Evolutionary conservation across 345 rosid species (phyloP), one percentile per base, ranked within the genome.

Genomic region (Eutrema japonicum): DNA sequence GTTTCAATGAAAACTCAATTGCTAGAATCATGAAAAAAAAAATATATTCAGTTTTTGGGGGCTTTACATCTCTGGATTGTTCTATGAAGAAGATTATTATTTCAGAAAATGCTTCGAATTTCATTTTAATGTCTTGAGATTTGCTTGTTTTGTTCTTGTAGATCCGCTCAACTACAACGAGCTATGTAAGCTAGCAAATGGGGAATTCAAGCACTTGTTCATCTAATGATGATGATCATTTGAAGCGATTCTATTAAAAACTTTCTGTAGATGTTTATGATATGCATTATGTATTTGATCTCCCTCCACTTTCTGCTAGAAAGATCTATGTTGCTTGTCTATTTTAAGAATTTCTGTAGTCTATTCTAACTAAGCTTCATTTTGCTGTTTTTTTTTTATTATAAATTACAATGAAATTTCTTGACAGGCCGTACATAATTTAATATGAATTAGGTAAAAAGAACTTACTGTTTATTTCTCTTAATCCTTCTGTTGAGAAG

Each of bases 141-240:
- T 52, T 51, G 56, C 7, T 51, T 35, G 13, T 27, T 2, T 45
- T 10, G 1, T 53, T 46, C 8, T 30, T 30, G 77, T 83, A 90
- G 98, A 93, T 69, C 42, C 85, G 27, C 9, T 64, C n/a, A 84
- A 71, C 80, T 88, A 79, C 79, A 86, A 90, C 64, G 86, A 89
- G 84, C 89, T 93, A 22, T 90, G 98, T 66, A 86, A 87, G 82
- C 96, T 93, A 51, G 90, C 93, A 51, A 90, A 86, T 60, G 98
- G 90, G 7, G 96, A 89, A 47, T 93, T 81, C 75, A 87, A 85
- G 72, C 81, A 85, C 55, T 67, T 89, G 58, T 93, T 90, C 83
- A 82, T 93, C 45, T 90, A 77, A 85, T 2, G 27, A n/a, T 46
- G 42, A 22, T 51, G 3, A 47, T 47, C 8, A 16, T 52, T 37